These are phyloP conservation scores for Magnaporthales sp. DNA, from an alignment of 2,329 filamentous ascomycete species.

Conservation along the genomic window DNA sequence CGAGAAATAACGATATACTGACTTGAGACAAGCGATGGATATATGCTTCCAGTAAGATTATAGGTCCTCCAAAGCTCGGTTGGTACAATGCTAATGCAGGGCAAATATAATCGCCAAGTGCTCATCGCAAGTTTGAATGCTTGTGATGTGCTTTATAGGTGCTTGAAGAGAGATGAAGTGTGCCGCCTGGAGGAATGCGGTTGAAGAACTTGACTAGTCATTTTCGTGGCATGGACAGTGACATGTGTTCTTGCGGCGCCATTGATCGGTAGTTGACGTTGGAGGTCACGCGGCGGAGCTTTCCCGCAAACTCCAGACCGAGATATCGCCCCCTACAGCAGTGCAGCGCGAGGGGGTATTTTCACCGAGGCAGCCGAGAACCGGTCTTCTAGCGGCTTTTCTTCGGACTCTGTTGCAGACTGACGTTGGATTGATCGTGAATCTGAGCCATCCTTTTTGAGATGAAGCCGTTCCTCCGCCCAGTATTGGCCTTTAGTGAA, in stretches of 20 bases:
- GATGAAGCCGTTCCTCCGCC: slow-evolving; percentile 13
- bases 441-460: slow-evolving; percentile 1
- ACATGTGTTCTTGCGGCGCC: not conserved
- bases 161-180: not conserved
- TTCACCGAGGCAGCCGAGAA: not conserved
- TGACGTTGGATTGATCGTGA: slow-evolving; percentile 1
- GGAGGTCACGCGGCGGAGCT: not conserved
- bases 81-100: slow-evolving; percentile 1
- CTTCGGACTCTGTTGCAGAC: slow-evolving; percentile 4
- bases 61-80: not conserved
- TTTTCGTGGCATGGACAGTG: not conserved
- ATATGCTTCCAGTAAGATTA: not conserved
- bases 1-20: not conserved
- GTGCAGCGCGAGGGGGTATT: not conserved
- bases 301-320: not conserved
- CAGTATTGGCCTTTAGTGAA: slow-evolving; percentile 18
- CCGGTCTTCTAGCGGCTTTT: slow-evolving; percentile 4
- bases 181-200: not conserved
- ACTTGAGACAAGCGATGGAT: not conserved
- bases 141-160: not conserved
- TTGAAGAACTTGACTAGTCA: not conserved
- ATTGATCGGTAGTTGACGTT: not conserved
- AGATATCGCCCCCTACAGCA: not conserved
- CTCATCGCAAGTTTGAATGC: not conserved
- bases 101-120: not conserved